Base-by-base conservation (phyloP, 1,284 basidiomycete species). In the Trametes sp. region DNA sequence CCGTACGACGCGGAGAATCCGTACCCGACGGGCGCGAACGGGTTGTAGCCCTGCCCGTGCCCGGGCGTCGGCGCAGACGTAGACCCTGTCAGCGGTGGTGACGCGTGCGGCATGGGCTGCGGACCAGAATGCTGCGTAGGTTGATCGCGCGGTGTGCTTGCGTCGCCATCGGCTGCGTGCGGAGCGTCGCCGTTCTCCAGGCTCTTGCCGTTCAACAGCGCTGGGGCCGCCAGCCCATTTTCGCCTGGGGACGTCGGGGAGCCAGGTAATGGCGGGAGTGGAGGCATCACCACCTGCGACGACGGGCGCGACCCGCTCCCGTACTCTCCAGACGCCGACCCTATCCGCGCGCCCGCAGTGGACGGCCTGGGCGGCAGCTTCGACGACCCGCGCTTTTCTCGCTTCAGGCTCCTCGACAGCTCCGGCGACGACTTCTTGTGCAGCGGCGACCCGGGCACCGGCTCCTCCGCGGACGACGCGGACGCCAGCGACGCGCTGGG, bases 361-460 rank as follows among this genome's bases (percentile, higher is more conserved):
- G 72, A 70, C 45, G 73, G 73, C n/a, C 73, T 59, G 26, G 54
- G 63, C 36, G 70, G 65, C 14, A 67, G 62, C 52, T 61, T 66
- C 42, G 49, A 36, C 19, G 62, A 58, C 24, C 57, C 9, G 52
- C 62, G 57, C 45, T 59, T 69, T 46, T 67, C 64, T 51, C 59
- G 60, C 54, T 61, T 61, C 36, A 53, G 44, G 28, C 54, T 63
- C 13, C 52, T 52, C 59, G 67, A 36, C 14, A 72, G 54, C 28
- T 74, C 73, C 16, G 70, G 70, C 11, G 66, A 57, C 21, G 70
- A 70, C 64, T 71, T 72, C 68, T 72, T 74, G 62, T 72, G 70
- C 23, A 70, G 62, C 1, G 68, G 61, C 2, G 66, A 51, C n/a
- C 45, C 24, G 2, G 61, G 55, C 5, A 2, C 16, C 2, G 60